These are phyloP conservation scores for Aspergillus clavatus DNA, from an alignment of 2,329 filamentous ascomycete species.

Conservation along the genomic window DNA sequence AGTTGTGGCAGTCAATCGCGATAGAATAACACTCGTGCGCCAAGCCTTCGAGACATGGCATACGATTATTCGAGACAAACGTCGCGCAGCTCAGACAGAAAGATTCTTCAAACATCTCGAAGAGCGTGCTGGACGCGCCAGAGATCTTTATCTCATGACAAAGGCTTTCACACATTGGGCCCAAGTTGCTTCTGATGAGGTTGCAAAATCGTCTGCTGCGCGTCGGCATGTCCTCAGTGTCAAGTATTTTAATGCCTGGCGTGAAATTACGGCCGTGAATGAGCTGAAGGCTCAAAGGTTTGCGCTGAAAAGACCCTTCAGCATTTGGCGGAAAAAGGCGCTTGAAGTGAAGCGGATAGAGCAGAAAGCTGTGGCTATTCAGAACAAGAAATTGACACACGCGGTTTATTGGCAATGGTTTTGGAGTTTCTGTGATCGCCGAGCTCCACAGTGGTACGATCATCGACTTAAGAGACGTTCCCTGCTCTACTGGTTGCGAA, in stretches of 20 bases:
- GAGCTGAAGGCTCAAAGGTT: constrained; percentile 51
- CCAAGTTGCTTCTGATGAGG: constrained; percentile 58
- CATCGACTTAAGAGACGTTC: constrained; percentile 38
- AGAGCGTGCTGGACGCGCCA: constrained; percentile 57
- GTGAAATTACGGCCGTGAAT: constrained; percentile 59
- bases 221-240: constrained; percentile 65
- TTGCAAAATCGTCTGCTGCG: constrained; percentile 62
- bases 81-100: constrained; percentile 44
- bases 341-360: constrained; percentile 34
- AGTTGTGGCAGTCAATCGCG: constrained; percentile 45
- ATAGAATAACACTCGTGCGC: constrained; percentile 49
- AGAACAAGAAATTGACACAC: constrained; percentile 28
- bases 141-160: constrained; percentile 60
- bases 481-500: constrained; percentile 39
- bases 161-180: constrained; percentile 68
- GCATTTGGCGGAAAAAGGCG: constrained; percentile 47
- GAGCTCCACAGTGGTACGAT: constrained; percentile 42
- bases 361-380: constrained; percentile 27
- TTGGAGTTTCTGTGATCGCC: constrained; percentile 41
- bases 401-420: constrained; percentile 42
- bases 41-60: constrained; percentile 52
- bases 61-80: constrained; percentile 36
- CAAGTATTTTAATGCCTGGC: constrained; percentile 66
- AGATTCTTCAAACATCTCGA: constrained; percentile 54
- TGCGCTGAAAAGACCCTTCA: constrained; percentile 51